Base-by-base conservation (phyloP, 225 moss, liverwort and hornwort species). In the Bryum argenteum region DNA sequence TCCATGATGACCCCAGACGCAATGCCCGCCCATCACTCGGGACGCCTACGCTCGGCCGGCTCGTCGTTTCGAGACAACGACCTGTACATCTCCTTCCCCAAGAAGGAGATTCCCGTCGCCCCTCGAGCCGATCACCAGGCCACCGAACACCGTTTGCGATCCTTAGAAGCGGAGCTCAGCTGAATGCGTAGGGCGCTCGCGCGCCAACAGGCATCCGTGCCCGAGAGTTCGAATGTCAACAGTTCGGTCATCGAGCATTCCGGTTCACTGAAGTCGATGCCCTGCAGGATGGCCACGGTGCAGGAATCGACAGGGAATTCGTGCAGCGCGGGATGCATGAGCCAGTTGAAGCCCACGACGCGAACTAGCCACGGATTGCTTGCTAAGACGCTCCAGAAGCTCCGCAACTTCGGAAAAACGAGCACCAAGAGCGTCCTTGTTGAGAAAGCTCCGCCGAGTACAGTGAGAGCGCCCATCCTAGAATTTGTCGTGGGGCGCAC, bases 101-200 rank as follows among this genome's bases (percentile, higher is more conserved):
- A 78, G 63, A 77, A 77, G 45, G 86, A 89, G 47, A 71, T 58
- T 0, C 11, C 14, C 16, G 1, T 13, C 13, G 12, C 16, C 20
- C 22, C 57, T 2, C 81, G 85, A 62, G 82, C 67, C 1, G 88
- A 88, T 43, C 85, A 85, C 40, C 75, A 82, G 14, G 89, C 82
- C 3, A 94, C 90, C 0, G 90, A 94, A 62, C 85, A 65, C 19
- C 78, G 94, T 61, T 61, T 94, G 53, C 87, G 82, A 53, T 90
- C 40, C 58, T 63, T 91, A 55, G 91, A 91, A 50, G 91, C 75
- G 15, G 83, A 87, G 66, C 83, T 87, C n/a, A 76, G 70, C 41
- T 72, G 78, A n/a, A 87, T 87, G 87, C 87, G 87, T 12, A 81
- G 78, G 76, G 72, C 81, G 1, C 87, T 87, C 28, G 72, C 80